phyloP scores from a whole-genome alignment of 495 filamentous ascomycete species.

The Xylaria acuta region DNA sequence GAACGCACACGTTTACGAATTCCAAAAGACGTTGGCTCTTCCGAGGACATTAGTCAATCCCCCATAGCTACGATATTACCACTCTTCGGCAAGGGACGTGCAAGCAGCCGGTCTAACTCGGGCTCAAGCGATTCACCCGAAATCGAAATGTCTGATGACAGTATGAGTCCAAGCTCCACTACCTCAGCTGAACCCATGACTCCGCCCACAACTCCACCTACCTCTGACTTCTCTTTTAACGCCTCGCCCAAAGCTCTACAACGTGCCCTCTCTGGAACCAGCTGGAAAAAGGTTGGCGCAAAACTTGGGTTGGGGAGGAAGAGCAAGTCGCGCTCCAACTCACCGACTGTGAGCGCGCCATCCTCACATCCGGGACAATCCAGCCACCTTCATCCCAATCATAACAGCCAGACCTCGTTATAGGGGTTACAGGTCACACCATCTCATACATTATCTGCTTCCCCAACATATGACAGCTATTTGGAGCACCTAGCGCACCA shows the following conservation, averaged over 20 bases:
- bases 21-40: constrained; percentile 41
- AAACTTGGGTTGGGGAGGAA: constrained; percentile 75
- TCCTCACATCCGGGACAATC: constrained; percentile 44
- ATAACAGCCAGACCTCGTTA: constrained; percentile 49
- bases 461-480: constrained; percentile 31
- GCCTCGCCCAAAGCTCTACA: constrained; percentile 59
- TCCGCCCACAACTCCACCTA: constrained; percentile 85
- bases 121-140: constrained; percentile 44
- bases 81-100: constrained; percentile 49
- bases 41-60: constrained; percentile 49
- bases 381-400: constrained; percentile 34
- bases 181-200: constrained; percentile 74
- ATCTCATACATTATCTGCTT: constrained; percentile 43
- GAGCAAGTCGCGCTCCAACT: constrained; percentile 43
- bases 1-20: constrained; percentile 48
- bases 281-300: constrained; percentile 87
- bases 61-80: constrained; percentile 53
- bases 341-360: constrained; percentile 42
- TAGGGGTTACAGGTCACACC: constrained; percentile 63
- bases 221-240: constrained; percentile 62
- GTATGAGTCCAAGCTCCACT: constrained; percentile 57
- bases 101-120: constrained; percentile 45
- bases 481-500: constrained; percentile 34
- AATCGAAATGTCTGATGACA: constrained; percentile 57
- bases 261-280: constrained; percentile 56